Evolutionary conservation across 116 monocot species (phyloP).

Genomic region (Iris pallida): DNA sequence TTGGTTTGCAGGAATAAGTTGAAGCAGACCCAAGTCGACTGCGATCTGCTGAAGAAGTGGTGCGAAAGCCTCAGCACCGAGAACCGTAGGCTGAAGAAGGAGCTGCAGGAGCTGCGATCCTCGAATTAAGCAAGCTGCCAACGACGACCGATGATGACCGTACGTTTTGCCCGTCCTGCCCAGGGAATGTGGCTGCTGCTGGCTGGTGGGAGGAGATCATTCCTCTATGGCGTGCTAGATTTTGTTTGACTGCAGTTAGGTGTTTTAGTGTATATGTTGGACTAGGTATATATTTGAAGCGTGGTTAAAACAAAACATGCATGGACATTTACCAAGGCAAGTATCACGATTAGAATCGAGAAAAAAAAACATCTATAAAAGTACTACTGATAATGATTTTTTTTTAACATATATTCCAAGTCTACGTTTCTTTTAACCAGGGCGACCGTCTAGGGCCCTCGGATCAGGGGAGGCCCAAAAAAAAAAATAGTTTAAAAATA

Average conservation of each 20-base stretch:
- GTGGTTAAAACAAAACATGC: too few species aligned
- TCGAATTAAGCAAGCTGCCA: background rate
- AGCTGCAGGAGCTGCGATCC: constrained; percentile 11
- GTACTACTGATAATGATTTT: too few species aligned
- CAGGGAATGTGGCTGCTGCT: background rate
- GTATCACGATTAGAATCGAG: too few species aligned
- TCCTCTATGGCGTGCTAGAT: constrained; percentile 1
- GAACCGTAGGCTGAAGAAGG: constrained; percentile 19
- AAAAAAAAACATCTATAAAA: too few species aligned
- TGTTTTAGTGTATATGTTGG: background rate
- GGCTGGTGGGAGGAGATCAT: background rate
- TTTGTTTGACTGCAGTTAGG: background rate
- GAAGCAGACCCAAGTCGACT: constrained; percentile 52
- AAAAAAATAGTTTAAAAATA: too few species aligned
- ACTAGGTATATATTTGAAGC: too few species aligned
- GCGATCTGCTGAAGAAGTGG: constrained; percentile 30
- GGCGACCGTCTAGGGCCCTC: too few species aligned
- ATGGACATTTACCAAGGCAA: too few species aligned
- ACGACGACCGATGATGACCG: background rate
- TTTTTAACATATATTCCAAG: too few species aligned
- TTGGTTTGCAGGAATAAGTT: constrained; percentile 25
- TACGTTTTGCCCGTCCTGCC: background rate
- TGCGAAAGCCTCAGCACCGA: constrained; percentile 26
- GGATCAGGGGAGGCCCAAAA: too few species aligned
- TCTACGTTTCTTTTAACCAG: too few species aligned